A percentile compares a stretch with the other conserved stretches of the same genome.
These are phyloP conservation scores for Fusarium euwallaceae DNA, from an alignment of 2,329 filamentous ascomycete species.

Conservation along the genomic window DNA sequence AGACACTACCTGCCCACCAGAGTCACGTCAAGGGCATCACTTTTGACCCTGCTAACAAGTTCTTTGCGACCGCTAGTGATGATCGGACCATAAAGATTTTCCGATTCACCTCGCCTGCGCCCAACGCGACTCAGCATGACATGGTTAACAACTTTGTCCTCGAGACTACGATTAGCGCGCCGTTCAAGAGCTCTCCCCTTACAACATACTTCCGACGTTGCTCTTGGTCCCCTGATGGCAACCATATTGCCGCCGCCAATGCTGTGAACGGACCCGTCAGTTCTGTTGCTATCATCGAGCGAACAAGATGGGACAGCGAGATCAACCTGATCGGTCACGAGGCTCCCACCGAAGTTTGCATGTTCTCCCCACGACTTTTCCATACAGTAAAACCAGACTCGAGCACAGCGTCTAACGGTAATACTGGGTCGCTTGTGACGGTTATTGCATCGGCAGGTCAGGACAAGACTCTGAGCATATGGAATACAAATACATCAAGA, in stretches of 20 bases:
- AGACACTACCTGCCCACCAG: constrained; percentile 91
- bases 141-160: constrained; percentile 97
- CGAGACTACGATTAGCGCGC: constrained; percentile 88
- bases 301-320: constrained; percentile 92
- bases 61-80: constrained; percentile 97
- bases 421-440: constrained; percentile 74
- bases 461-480: constrained; percentile 95
- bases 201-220: constrained; percentile 97
- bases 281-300: constrained; percentile 95
- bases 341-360: constrained; percentile 95
- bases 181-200: constrained; percentile 91
- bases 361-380: constrained; percentile 94
- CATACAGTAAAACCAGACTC: constrained; percentile 75
- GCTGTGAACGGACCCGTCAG: constrained; percentile 97
- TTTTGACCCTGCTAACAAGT: constrained; percentile 98
- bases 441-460: constrained; percentile 97
- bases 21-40: constrained; percentile 99
- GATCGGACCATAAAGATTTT: constrained; percentile 98
- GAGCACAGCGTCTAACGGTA: constrained; percentile 61
- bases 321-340: constrained; percentile 98
- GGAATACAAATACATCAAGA: constrained; percentile 95
- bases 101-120: constrained; percentile 89
- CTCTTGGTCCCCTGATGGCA: constrained; percentile 97
- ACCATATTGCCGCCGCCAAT: constrained; percentile 96
- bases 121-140: constrained; percentile 93